phyloP scores from a whole-genome alignment of 2,329 filamentous ascomycete genomes.

The Colletotrichum zoysiae region DNA sequence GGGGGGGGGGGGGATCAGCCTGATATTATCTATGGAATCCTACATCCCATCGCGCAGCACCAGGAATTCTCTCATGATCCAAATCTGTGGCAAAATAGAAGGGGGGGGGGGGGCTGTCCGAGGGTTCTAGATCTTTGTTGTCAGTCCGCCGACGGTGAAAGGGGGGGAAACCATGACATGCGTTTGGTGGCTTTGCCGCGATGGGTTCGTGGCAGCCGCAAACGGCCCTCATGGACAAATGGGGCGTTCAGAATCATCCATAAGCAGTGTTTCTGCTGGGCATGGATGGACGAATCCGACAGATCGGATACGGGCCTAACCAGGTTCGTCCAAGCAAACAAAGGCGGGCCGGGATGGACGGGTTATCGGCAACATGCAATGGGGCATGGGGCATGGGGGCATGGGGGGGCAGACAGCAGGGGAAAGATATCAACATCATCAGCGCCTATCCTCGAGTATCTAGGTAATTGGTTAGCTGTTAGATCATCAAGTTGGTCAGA shows the following conservation, averaged over 20 bases:
- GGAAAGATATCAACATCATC: not conserved
- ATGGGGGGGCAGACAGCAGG: no score
- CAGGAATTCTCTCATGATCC: not conserved
- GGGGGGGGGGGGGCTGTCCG: no score
- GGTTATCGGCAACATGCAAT: slow-evolving; percentile 20
- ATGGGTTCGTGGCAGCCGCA: not conserved
- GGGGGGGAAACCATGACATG: no score
- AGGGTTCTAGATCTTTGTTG: not conserved
- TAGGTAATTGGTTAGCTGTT: not conserved
- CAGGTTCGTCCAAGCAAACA: slow-evolving; percentile 3
- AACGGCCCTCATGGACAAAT: not conserved
- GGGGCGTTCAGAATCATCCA: not conserved
- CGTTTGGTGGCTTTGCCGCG: not conserved
- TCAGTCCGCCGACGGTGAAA: no score
- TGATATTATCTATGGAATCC: not conserved
- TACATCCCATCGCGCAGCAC: not conserved
- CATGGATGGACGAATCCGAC: slow-evolving; percentile 2
- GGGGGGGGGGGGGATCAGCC: not conserved
- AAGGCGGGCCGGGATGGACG: not conserved
- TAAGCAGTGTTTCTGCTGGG: no score
- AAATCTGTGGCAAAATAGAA: not conserved
- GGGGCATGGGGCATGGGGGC: not conserved
- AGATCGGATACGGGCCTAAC: not conserved
- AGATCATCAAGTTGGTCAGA: not conserved
- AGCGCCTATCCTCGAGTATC: not conserved